A percentile compares a stretch with the other conserved stretches of the same genome.
Conservation (phyloP, 768 basidiomycete genomes). For the Suillus subluteus region DNA sequence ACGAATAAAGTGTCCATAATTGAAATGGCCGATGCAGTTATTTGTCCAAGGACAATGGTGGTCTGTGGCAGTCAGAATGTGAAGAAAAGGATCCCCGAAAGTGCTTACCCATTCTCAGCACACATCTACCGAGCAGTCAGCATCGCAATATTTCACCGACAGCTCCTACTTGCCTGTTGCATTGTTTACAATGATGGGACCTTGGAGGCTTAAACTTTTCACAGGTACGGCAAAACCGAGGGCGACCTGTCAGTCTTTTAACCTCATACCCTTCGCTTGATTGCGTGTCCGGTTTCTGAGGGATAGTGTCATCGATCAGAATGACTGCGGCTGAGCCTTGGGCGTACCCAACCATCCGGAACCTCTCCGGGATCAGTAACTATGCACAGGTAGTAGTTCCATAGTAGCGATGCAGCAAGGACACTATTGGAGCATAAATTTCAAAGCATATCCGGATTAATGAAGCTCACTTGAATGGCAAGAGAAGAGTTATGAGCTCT, state of each 20-base stretch:
- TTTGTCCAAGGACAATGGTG: constrained; percentile 94
- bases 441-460: constrained; percentile 1
- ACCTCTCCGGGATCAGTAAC: constrained; percentile 84
- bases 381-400: constrained; percentile 89
- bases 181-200: constrained; percentile 91
- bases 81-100: constrained; percentile 6
- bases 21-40: constrained; percentile 93
- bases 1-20: constrained; percentile 86
- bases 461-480: constrained; percentile 85
- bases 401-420: constrained; percentile 76
- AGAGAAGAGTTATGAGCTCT: constrained; percentile 73
- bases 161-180: constrained; percentile 62
- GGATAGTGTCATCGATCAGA: constrained; percentile 13
- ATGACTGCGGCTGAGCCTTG: neutral
- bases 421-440: constrained; percentile 47
- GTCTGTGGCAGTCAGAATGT: constrained; percentile 45
- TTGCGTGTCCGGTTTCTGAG: constrained; percentile 74
- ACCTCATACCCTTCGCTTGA: constrained; percentile 80
- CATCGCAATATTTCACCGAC: neutral
- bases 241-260: constrained; percentile 82
- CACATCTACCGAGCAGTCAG: constrained; percentile 52
- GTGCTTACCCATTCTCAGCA: constrained; percentile 84
- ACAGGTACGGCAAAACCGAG: constrained; percentile 88
- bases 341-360: constrained; percentile 74
- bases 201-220: constrained; percentile 84